phyloP scores from a whole-genome alignment of 495 filamentous ascomycete species.

The Penicillium mononematosum region DNA sequence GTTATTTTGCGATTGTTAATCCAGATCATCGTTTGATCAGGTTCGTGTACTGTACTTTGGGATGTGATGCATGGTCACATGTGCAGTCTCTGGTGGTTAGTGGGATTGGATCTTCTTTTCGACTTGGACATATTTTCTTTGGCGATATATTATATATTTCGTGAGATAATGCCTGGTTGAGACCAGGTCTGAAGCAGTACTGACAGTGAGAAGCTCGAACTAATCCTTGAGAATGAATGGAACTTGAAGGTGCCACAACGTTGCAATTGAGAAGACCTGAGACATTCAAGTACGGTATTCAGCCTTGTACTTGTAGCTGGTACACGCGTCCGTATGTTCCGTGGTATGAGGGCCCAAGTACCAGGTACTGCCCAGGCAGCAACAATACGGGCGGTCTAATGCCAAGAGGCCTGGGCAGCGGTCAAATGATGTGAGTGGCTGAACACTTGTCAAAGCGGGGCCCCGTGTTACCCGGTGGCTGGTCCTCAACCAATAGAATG shows the following conservation, averaged over 20 bases:
- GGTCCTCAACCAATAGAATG: conserved; percentile 9
- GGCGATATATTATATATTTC: neutral
- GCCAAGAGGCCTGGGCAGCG: conserved; percentile 7
- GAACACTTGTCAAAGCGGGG: neutral
- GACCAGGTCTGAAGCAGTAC: neutral
- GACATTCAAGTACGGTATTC: neutral
- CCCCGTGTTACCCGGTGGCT: conserved; percentile 13
- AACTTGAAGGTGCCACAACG: neutral
- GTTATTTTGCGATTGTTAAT: conserved; percentile 11
- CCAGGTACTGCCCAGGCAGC: conserved; percentile 22
- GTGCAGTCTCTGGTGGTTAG: neutral
- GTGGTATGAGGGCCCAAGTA: neutral
- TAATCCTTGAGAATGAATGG: conserved; percentile 7
- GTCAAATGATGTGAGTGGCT: conserved; percentile 18
- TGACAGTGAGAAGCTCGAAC: conserved; percentile 6
- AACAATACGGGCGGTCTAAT: conserved; percentile 25
- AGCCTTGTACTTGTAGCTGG: neutral
- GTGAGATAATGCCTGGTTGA: neutral
- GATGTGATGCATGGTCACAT: conserved; percentile 5
- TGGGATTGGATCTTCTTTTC: neutral
- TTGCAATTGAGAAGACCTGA: neutral
- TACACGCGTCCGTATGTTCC: neutral
- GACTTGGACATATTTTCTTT: conserved; percentile 1
- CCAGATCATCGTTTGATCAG: conserved; percentile 7
- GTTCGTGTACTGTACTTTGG: conserved; percentile 14